Base-by-base conservation (phyloP, 2,329 filamentous ascomycete genomes). In the Ascochyta lentis region DNA sequence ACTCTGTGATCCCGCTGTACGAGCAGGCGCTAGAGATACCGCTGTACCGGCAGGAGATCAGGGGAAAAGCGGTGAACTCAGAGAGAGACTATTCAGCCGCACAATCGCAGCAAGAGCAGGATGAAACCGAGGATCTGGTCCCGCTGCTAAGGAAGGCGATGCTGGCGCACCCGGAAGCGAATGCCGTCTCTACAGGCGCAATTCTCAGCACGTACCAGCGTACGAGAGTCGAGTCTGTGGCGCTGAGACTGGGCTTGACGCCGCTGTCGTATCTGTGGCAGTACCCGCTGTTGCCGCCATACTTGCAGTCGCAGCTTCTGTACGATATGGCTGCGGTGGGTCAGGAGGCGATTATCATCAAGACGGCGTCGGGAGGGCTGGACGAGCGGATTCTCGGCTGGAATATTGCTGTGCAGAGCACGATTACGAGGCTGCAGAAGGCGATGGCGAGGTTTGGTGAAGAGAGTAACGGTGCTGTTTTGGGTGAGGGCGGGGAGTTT, bases 161-260 rank as follows among this genome's bases (percentile, higher is more conserved):
- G 70, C 70, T 76, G 9, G 81, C 79, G 2, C 90, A 96, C 71
- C 94, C 94, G 0, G 84, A 89, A 54, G 89, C 90, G 47, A 93
- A 96, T 72, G 95, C 94, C 29, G 80, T 99, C 45, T 93, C 89
- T 64, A 92, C 93, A 0, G 95, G 95, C 49, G 95, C 95, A 19
- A 96, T 99, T 58, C 79, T 98, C 34, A 96, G 92, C 9, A 96
- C 92, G 3, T 99, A 99, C 77, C 95, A 99, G 78, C 89, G 95
- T 53, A 98, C 94, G 1, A 84, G 95, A n/a, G 89, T 99, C 45
- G 95, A 99, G 78, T 94, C 91, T 54, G 88, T 98, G 10, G 93
- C 93, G 10, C 72, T 88, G n/a, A 84, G 95, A 15, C 81, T 98
- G n/a, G 90, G 89, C 2, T 83, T 99, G 12, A 84, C 84, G 0